These are phyloP conservation scores for Yamadazyma conglobata DNA, from an alignment of 1,139 yeast genomes.

Conservation along the genomic window DNA sequence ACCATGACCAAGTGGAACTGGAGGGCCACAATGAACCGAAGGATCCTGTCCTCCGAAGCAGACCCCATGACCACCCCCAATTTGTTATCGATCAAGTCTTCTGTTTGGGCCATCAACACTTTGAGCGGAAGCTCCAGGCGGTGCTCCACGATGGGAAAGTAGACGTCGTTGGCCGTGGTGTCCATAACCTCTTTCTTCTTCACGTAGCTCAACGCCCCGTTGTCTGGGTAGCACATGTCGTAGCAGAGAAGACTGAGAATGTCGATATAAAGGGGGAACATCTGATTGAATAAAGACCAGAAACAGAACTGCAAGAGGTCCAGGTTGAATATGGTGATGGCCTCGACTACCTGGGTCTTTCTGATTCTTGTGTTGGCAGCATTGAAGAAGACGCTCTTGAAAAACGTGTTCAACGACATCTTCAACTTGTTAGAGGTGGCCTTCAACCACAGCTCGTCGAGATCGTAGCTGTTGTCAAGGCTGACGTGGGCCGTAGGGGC, in stretches of 20 bases:
- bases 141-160: slow-evolving; percentile 1
- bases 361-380: slow-evolving; percentile 18
- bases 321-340: slow-evolving; percentile 22
- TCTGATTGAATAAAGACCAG: slow-evolving; percentile 29
- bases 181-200: slow-evolving; percentile 9
- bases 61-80: slow-evolving; percentile 23
- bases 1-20: slow-evolving; percentile 29
- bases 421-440: slow-evolving; percentile 64
- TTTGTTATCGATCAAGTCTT: slow-evolving; percentile 25
- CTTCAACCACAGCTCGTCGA: slow-evolving; percentile 55
- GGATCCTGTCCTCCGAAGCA: slow-evolving; percentile 32
- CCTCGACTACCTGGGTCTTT: slow-evolving; percentile 21
- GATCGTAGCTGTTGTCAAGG: slow-evolving; percentile 9
- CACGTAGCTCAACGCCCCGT: slow-evolving; percentile 14
- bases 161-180: slow-evolving; percentile 5
- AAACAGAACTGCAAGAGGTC: slow-evolving; percentile 28
- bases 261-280: slow-evolving; percentile 32
- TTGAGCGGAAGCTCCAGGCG: slow-evolving; percentile 7
- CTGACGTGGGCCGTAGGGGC: slow-evolving; percentile 11
- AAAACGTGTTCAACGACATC: slow-evolving; percentile 35
- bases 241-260: slow-evolving; percentile 20
- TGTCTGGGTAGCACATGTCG: slow-evolving; percentile 13
- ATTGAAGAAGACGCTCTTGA: slow-evolving; percentile 22
- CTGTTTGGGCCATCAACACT: slow-evolving; percentile 19
- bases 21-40: slow-evolving; percentile 25